phyloP scores from a whole-genome alignment of 305 asterid species.

The Fraxinus platypoda region DNA sequence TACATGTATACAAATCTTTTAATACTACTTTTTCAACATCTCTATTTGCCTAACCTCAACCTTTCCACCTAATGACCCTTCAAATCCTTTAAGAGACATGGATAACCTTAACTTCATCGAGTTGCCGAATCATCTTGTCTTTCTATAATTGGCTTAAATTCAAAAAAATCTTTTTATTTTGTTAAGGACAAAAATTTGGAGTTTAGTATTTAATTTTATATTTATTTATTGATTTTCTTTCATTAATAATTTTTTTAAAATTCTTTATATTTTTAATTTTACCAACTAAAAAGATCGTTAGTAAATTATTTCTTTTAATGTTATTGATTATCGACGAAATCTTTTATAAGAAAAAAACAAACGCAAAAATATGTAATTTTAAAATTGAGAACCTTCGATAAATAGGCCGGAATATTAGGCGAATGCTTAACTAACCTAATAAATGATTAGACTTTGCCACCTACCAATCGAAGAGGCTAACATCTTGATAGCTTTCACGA shows the following conservation, averaged over 20 bases:
- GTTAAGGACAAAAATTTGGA: neutral
- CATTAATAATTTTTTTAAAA: too few species aligned
- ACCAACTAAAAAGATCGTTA: neutral
- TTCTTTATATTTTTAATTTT: too few species aligned
- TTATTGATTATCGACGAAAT: neutral
- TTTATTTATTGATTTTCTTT: neutral
- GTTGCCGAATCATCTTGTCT: conserved; percentile 19
- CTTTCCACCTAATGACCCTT: conserved; percentile 32
- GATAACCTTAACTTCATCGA: conserved; percentile 16
- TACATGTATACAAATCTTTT: neutral
- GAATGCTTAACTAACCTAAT: neutral
- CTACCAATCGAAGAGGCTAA: neutral
- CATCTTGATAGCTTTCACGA: neutral
- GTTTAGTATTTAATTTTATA: neutral
- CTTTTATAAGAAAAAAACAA: too few species aligned
- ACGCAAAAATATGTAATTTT: neutral
- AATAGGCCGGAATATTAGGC: neutral
- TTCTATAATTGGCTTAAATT: neutral
- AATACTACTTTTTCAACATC: conserved; percentile 11
- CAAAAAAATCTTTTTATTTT: neutral
- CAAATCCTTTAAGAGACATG: conserved; percentile 32
- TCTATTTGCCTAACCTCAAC: conserved; percentile 26
- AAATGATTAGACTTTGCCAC: neutral
- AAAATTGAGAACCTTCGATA: neutral
- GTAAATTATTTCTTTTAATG: neutral